Evolutionary conservation across 2,329 filamentous ascomycete genomes (phyloP).

Genomic region (Fusarium tuaranense): DNA sequence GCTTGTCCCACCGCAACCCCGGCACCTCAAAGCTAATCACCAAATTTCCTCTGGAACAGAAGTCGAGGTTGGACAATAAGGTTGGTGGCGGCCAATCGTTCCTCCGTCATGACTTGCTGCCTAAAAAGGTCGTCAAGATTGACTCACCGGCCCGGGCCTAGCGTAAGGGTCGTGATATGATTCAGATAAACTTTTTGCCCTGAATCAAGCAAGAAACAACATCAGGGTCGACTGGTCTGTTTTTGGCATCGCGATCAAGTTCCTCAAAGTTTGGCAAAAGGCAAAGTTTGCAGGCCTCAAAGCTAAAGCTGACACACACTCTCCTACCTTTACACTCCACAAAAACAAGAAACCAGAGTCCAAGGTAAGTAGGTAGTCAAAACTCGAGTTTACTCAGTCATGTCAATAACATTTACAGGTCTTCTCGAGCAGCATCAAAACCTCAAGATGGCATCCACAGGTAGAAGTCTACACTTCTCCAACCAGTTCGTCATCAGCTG

Average conservation of each 20-base stretch:
- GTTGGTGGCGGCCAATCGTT: not conserved
- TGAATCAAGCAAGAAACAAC: not conserved
- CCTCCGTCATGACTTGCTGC: not conserved
- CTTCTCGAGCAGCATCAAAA: not conserved
- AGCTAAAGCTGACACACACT: not conserved
- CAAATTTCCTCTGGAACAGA: not conserved
- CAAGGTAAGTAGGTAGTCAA: not conserved
- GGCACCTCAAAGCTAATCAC: not conserved
- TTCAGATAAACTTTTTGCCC: not conserved
- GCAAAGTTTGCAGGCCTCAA: not conserved
- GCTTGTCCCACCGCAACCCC: not conserved
- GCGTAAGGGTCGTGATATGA: not conserved
- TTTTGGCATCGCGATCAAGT: not conserved
- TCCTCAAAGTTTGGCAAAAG: not conserved
- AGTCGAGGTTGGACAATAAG: not conserved
- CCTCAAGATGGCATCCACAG: not conserved
- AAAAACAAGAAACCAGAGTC: not conserved
- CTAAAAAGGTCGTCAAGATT: not conserved
- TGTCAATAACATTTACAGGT: not conserved
- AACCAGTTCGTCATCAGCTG: slow-evolving; percentile 22
- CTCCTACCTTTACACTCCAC: not conserved
- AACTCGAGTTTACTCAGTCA: not conserved
- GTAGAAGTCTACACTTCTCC: not conserved
- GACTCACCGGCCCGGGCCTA: not conserved
- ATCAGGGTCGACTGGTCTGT: not conserved